Evolutionary conservation across 352 stramenopile species (phyloP).

Genomic region (Globisporangium emineosum): DNA sequence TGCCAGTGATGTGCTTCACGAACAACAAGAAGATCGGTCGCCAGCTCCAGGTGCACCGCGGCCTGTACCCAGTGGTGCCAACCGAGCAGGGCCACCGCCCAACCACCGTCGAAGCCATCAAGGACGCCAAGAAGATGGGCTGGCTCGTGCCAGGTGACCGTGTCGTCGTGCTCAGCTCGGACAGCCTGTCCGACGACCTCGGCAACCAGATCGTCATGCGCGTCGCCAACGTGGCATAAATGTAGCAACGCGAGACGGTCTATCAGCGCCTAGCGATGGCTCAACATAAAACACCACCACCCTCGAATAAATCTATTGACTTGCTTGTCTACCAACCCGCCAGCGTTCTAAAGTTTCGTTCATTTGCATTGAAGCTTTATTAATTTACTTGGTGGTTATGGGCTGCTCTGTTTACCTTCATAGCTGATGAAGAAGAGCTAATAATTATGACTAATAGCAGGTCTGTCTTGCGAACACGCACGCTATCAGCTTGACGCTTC

Average conservation of each 20-base stretch:
- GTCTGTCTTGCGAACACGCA: too few species aligned
- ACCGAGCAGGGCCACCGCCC: conserved; percentile 52
- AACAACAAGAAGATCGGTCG: conserved; percentile 86
- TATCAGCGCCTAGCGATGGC: neutral
- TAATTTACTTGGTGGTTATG: neutral
- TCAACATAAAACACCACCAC: neutral
- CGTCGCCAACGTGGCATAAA: conserved; percentile 77
- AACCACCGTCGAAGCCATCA: conserved; percentile 84
- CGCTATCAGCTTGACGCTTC: conserved; percentile 4
- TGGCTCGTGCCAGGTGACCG: conserved; percentile 87
- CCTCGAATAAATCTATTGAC: conserved; percentile 10
- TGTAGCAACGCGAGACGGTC: neutral
- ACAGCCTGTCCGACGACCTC: conserved; percentile 76
- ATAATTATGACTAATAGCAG: neutral
- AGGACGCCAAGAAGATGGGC: conserved; percentile 89
- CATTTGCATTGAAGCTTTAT: neutral
- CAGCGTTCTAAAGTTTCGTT: neutral
- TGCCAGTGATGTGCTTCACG: conserved; percentile 91
- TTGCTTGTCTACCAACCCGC: conserved; percentile 5
- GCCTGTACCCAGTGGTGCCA: conserved; percentile 69
- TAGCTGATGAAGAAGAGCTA: neutral
- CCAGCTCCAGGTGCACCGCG: conserved; percentile 90
- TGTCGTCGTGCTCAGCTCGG: conserved; percentile 85
- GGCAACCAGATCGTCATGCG: conserved; percentile 83
- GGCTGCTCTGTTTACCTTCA: neutral